A percentile compares a stretch with the other conserved stretches of the same genome.
These are phyloP conservation scores for Pseudozyma sp. DNA, from an alignment of 1,284 basidiomycete species.

Conservation along the genomic window DNA sequence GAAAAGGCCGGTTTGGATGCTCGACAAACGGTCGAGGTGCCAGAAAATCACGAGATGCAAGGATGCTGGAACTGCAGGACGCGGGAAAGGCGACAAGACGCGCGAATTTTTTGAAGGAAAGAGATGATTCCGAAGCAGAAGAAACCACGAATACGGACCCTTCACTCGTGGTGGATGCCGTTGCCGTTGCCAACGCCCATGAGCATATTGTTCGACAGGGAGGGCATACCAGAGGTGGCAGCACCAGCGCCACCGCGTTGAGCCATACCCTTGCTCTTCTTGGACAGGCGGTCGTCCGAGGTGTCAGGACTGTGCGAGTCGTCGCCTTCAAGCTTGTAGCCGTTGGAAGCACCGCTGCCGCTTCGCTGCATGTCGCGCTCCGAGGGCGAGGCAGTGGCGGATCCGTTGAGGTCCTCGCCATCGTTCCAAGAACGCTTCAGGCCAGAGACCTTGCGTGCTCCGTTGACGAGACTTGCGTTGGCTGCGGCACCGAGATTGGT, in stretches of 20 bases:
- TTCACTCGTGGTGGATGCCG: slow-evolving; percentile 44
- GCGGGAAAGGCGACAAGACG: no score
- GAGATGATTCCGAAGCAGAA: neutral
- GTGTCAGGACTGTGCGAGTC: slow-evolving; percentile 47
- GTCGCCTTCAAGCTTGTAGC: slow-evolving; percentile 52
- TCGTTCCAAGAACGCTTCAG: slow-evolving; percentile 54
- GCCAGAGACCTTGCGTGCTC: slow-evolving; percentile 48
- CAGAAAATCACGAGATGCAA: neutral
- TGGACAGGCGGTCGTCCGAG: slow-evolving; percentile 39
- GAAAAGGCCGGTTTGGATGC: no score
- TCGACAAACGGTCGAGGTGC: neutral
- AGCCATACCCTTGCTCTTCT: slow-evolving; percentile 46
- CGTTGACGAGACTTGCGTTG: slow-evolving; percentile 37
- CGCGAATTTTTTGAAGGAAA: neutral
- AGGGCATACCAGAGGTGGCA: slow-evolving; percentile 31
- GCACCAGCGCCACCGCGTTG: slow-evolving; percentile 17
- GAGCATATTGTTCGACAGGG: slow-evolving; percentile 45
- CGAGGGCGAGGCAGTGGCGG: slow-evolving; percentile 41
- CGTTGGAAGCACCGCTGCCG: slow-evolving; percentile 40
- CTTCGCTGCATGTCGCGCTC: slow-evolving; percentile 54
- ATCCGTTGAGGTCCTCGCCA: slow-evolving; percentile 43
- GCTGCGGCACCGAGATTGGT: slow-evolving; percentile 37
- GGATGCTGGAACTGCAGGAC: neutral
- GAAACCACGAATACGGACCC: no score
- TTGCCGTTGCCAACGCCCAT: slow-evolving; percentile 48